Percentiles rank a stretch among this genome's conserved stretches.
These are phyloP conservation scores for Ophiobolus disseminans DNA, from an alignment of 2,329 filamentous ascomycete species.

Conservation along the genomic window DNA sequence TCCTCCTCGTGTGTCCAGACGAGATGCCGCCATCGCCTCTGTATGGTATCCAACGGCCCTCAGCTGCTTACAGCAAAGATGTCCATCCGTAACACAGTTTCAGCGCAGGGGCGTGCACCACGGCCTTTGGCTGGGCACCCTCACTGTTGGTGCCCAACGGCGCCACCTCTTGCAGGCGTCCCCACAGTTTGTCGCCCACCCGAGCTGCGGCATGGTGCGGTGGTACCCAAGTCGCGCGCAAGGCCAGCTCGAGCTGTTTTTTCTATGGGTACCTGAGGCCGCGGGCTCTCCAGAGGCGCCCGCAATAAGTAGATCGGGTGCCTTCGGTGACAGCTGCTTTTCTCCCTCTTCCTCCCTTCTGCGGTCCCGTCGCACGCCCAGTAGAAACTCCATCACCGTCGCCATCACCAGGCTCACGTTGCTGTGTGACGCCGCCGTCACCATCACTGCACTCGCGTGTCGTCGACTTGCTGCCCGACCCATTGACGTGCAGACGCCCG, in stretches of 20 bases:
- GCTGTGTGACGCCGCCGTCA: constrained; percentile 20
- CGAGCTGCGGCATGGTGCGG: constrained; percentile 28
- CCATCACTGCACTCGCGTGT: constrained; percentile 17
- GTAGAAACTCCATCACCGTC: constrained; percentile 6
- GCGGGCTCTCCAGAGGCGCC: constrained; percentile 19
- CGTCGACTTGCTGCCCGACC: constrained; percentile 40
- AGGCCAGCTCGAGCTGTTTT: constrained; percentile 27
- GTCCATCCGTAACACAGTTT: constrained; percentile 8
- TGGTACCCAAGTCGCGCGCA: constrained; percentile 35
- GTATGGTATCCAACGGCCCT: neutral
- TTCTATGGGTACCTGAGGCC: constrained; percentile 35
- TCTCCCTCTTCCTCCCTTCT: constrained; percentile 21
- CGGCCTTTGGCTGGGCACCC: constrained; percentile 21
- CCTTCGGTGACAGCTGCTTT: constrained; percentile 23
- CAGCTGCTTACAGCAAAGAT: neutral
- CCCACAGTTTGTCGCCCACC: constrained; percentile 35
- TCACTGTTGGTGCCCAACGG: constrained; percentile 36
- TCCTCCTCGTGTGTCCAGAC: no score
- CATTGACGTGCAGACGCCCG: constrained; percentile 42
- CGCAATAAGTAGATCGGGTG: constrained; percentile 37
- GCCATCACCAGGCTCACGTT: constrained; percentile 11
- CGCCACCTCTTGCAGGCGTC: constrained; percentile 30
- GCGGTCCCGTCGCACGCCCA: constrained; percentile 16
- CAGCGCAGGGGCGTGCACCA: constrained; percentile 6
- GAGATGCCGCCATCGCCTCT: no score